Evolutionary conservation across 2,329 filamentous ascomycete species (phyloP), one percentile per base, ranked within the genome.

Genomic region (Penicillium capsulatum): DNA sequence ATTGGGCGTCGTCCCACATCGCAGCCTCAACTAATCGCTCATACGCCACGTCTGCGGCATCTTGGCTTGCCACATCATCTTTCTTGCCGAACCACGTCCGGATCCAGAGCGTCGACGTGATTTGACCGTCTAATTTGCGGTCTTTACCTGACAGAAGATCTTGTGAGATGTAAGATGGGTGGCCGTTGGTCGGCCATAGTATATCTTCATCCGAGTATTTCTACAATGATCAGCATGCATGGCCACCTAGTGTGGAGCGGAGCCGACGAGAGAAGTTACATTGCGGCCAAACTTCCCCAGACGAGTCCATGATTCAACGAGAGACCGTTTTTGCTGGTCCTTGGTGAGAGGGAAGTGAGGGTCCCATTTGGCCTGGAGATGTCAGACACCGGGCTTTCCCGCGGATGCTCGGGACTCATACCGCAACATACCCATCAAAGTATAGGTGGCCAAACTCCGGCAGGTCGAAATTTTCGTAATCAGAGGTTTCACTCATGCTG

Each of bases 11-110:
- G 10, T 34, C 19, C 11, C n/a, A 16, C 3, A 28, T 15, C 7
- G 20, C n/a, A 35, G n/a, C 20, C 6, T 8, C 11, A 6, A 22
- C 8, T 14, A 22, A 9, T 17, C 34, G 42, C 9, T 24, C 11
- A 31, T 52, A 50, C 7, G 30, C 46, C 1, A 20, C 34, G 20
- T 52, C 42, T 1, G 47, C 47, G 9, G 40, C 40, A 10, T 38
- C 31, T 22, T 42, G 44, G 15, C 44, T 47, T 9, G 34, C 36
- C 10, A 13, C 19, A 17, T 52, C 34, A 16, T 16, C 24, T 10
- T 26, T 10, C 7, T 38, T 7, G 1, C 49, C 49, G 33, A 44
- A 52, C 44, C 46, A 52, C 11, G 49, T 52, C 15, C 49, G 44
- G 24, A 50, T 47, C 32, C 34, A 49, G 15, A 52, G 34, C 14